Evolutionary conservation across 805 yeast species (phyloP), one percentile per base, ranked within the genome.

Genomic region (Suhomyces canberraensis): DNA sequence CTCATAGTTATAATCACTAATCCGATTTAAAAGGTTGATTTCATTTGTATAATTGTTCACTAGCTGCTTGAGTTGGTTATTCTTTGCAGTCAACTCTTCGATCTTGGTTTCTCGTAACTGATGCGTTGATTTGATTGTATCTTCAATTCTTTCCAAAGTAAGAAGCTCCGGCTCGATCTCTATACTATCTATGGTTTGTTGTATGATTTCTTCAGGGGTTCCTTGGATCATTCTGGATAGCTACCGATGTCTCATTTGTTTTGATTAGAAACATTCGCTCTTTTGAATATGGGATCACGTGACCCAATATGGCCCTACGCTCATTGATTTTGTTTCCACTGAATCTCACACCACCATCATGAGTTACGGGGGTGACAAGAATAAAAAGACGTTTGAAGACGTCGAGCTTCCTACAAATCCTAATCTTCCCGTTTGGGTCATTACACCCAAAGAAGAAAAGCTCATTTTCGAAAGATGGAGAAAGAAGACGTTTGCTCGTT

Each of bases 381-480:
- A 46, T 33, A 60, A 66, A 42, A 61, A 61, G 41, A 51, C 63
- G 13, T 65, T 54, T 44, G 66, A 64, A 25, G 67, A 59, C 27
- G 54, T 61, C 7, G 67, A 64, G 19, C 58, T 67, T 35, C 69
- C 64, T 21, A 54, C 66, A 4, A 64, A 69, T 47, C 73, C 73
- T 22, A 61, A 59, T 44, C 61, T 84, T 18, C 95, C 95, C 1
- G 65, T 75, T 9, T 85, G 95, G 95, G 75, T 83, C 44, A 64
- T 85, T 16, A 75, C 86, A 0, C 91, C 93, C 11, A 73, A 71
- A 44, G 93, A 85, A 54, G 95, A 85, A 53, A 79, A 79, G 58
- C 75, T 78, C 40, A 79, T 83, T 24, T 77, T 84, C 50, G 78
- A 75, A 47, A 75, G 84, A 49, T 79, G 90, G 81, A 77, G 84